Conservation (phyloP, 768 basidiomycete genomes). For the Serendipita vermifera region DNA sequence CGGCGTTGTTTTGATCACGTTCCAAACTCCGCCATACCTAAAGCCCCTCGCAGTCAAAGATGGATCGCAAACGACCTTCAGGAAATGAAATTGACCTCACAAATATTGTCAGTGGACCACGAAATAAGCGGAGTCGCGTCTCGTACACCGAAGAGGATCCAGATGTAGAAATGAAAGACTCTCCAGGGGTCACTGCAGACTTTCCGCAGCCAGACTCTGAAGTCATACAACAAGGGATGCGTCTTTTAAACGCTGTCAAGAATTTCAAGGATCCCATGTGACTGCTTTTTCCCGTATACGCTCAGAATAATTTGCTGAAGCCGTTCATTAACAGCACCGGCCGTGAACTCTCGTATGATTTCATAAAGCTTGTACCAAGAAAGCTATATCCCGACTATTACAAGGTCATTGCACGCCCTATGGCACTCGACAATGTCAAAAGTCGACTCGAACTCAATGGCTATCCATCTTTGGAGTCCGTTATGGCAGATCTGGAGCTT, state of each 20-base stretch:
- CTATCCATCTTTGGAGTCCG: slow-evolving; percentile 52
- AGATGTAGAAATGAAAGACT: slow-evolving; percentile 13
- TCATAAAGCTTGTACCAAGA: slow-evolving; percentile 18
- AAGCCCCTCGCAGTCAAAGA: not conserved
- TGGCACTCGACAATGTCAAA: slow-evolving; percentile 84
- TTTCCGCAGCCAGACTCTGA: not conserved
- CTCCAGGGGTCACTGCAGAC: not conserved
- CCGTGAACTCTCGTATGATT: slow-evolving; percentile 47
- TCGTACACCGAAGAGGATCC: not conserved
- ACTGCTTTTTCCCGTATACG: not conserved
- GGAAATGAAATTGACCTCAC: not conserved
- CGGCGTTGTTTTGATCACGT: not conserved
- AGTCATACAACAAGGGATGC: not conserved
- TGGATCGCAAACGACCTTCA: not conserved
- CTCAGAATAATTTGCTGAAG: not conserved
- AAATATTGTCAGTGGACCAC: slow-evolving; percentile 1
- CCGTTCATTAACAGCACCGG: slow-evolving; percentile 23
- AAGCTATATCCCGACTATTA: slow-evolving; percentile 60
- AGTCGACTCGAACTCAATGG: slow-evolving; percentile 45
- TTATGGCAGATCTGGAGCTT: slow-evolving; percentile 59
- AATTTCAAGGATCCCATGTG: not conserved
- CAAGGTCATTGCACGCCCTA: slow-evolving; percentile 59
- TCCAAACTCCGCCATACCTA: not conserved
- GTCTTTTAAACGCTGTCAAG: not conserved
- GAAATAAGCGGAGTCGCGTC: not conserved